Base-by-base conservation (phyloP, 1,284 basidiomycete genomes). In the Apiotrichum gracile region DNA sequence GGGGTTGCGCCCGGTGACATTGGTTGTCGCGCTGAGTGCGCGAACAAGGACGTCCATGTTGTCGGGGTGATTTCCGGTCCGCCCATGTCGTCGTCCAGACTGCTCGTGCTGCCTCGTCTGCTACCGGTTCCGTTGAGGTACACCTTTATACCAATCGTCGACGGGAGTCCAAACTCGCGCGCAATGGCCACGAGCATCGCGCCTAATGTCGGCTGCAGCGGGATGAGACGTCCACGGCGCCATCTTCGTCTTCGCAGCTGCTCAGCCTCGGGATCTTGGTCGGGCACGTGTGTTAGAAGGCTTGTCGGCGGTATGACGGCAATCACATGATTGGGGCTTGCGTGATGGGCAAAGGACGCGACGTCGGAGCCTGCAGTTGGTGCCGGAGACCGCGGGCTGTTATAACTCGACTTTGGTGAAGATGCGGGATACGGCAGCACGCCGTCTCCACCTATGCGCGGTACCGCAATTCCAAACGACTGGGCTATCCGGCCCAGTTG, bases 131-230 rank as follows among this genome's bases (percentile, higher is more conserved):
- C 68, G 19, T n/a, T 9, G 7, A 76, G 62, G 55, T 70, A 76
- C 0, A 74, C 54, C n/a, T 46, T 55, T n/a, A 76, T 51, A 0
- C 72, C 74, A 2, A 54, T 45, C 5, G 67, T 71, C 5, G 64
- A 68, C 12, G 74, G 74, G 19, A 76, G 54, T 3, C 67, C 69
- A 44, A 69, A 76, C 52, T 76, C 74, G 47, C 66, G 64, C 7
- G 69, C 73, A 24, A 76, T 73, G 19, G 61, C 60, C 12, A 66
- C 54, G n/a, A 72, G 57, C 74, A 76, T 76, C 5, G 58, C 62
- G 6, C 65, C 67, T 4, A 76, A 49, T 4, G 70, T 72, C 19
- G 70, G 66, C 42, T 70, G 69, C 0, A 76, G 55, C 3, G 73
- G 68, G 16, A 76, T 34, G 14, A 76, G 56, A 25, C 66, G 58